Percentiles rank a stretch among this genome's conserved stretches.
These are phyloP conservation scores for Nannizzia gypsea DNA, from an alignment of 2,329 filamentous ascomycete genomes.

Conservation along the genomic window DNA sequence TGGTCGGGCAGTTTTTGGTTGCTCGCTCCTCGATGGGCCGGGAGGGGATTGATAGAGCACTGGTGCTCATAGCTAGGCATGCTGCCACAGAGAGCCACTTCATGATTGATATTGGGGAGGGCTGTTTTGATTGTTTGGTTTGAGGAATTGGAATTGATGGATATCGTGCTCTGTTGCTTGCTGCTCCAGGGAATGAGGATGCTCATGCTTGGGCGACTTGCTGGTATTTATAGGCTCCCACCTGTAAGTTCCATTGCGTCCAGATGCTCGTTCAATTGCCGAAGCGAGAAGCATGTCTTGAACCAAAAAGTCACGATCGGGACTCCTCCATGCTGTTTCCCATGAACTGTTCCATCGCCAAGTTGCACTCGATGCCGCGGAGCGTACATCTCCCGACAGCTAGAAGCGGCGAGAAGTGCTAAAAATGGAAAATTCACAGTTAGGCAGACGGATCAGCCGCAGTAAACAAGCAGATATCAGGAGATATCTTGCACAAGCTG, in stretches of 20 bases:
- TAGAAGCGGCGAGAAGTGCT: neutral
- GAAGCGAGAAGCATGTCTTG: neutral
- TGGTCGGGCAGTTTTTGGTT: constrained; percentile 32
- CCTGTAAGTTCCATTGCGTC: neutral
- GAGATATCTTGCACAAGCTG: neutral
- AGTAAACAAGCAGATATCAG: neutral
- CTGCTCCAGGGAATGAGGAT: neutral
- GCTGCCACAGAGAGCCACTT: constrained; percentile 8
- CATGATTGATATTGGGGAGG: constrained; percentile 5
- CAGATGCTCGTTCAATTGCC: neutral
- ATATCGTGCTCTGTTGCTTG: neutral
- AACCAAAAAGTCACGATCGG: neutral
- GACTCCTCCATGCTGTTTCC: neutral
- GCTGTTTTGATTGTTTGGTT: neutral
- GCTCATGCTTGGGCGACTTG: neutral
- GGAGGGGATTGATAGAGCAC: constrained; percentile 9
- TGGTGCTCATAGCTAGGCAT: constrained; percentile 8
- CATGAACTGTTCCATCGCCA: constrained; percentile 1
- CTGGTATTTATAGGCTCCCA: neutral
- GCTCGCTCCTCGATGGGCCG: neutral
- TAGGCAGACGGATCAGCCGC: neutral
- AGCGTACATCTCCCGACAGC: neutral
- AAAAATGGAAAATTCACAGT: neutral
- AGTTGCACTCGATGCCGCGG: neutral
- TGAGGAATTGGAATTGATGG: neutral